These are phyloP conservation scores for Sporothrix luriei DNA, from an alignment of 2,329 filamentous ascomycete species.

Conservation along the genomic window DNA sequence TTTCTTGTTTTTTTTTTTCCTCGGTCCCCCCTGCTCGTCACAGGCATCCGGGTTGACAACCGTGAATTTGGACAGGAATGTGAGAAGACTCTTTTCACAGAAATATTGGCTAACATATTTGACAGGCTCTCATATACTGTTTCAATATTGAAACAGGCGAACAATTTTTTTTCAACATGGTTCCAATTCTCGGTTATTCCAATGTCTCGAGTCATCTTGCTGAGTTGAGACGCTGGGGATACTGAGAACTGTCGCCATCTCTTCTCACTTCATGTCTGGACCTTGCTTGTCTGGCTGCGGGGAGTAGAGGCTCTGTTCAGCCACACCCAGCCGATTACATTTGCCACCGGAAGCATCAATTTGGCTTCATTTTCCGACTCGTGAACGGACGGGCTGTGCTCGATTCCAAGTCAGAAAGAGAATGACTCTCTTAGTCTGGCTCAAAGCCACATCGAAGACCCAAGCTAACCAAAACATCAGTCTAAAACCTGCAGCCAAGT, in stretches of 20 bases:
- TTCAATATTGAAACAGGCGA: background rate
- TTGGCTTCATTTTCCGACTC: background rate
- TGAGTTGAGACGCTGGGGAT: background rate
- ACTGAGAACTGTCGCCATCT: conserved; percentile 40
- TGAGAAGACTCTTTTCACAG: background rate
- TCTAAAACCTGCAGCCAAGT: background rate
- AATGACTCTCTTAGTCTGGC: background rate
- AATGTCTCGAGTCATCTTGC: background rate
- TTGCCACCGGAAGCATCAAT: no score
- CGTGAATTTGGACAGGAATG: conserved; percentile 3
- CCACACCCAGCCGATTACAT: no score
- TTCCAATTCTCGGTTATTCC: background rate
- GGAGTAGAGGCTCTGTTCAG: conserved; percentile 48
- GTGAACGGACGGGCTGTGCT: background rate
- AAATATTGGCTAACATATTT: background rate
- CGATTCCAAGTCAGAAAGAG: background rate
- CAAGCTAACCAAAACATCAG: background rate
- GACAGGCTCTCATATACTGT: conserved; percentile 1
- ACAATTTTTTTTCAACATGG: background rate
- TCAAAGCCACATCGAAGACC: background rate
- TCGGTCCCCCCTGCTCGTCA: background rate
- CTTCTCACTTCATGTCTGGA: conserved; percentile 57
- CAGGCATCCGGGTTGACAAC: conserved; percentile 23
- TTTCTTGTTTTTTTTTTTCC: background rate
- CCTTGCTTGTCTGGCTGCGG: conserved; percentile 52